Percentiles rank a stretch among this genome's conserved stretches.
Conservation (phyloP, 2,329 filamentous ascomycete genomes). For the Trichocomaceae sp. region DNA sequence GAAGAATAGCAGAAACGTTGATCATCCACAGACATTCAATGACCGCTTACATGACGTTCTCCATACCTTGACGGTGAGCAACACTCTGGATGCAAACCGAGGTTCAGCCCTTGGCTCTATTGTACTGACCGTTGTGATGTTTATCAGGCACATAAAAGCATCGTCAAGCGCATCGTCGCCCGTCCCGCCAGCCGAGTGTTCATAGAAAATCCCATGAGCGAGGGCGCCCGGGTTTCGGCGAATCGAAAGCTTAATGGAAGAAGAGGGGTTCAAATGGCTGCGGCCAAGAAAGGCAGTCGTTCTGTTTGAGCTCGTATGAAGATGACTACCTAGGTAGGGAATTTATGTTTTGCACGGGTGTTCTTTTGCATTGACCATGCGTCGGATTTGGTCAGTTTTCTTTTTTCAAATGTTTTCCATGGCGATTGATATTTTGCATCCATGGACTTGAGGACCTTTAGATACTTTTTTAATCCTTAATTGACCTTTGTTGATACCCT, state of each 20-base stretch:
- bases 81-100: background rate
- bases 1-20: background rate
- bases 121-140: background rate
- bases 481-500: background rate
- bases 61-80: background rate
- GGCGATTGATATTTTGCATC: background rate
- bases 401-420: background rate
- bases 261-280: background rate
- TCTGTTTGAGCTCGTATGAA: background rate
- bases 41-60: background rate
- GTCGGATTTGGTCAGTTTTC: background rate
- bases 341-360: background rate
- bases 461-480: background rate
- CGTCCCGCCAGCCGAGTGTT: background rate
- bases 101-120: background rate
- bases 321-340: too few species aligned
- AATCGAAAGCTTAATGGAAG: background rate
- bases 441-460: background rate
- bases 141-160: background rate
- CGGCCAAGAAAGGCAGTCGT: background rate
- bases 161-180: background rate
- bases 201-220: background rate
- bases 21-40: background rate
- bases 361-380: background rate
- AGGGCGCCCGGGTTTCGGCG: background rate